Evolutionary conservation across 1,284 basidiomycete species (phyloP), one percentile per base, ranked within the genome.

Genomic region (Tylopilus microsporus): DNA sequence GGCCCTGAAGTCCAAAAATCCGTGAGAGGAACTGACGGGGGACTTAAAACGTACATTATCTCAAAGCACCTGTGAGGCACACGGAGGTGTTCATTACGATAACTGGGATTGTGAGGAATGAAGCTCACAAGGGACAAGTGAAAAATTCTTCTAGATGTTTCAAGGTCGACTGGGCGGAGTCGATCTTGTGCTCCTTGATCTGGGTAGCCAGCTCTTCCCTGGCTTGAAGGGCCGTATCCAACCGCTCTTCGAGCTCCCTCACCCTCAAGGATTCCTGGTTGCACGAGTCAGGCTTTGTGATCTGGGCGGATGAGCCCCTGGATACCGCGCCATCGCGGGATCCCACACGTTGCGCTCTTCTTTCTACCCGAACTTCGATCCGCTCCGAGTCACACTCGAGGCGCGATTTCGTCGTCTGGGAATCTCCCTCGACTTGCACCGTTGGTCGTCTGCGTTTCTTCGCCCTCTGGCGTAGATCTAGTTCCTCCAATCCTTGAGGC

Each of bases 131-230:
- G 1, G 72, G 64, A 51, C 72, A 74, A 6, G 66, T 70, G 50
- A 82, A 86, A 67, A 82, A 77, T 48, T 85, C 83, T 63, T 86
- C 83, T 1, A 87, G 73, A 56, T 82, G 77, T 15, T 72, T 73
- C 61, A 85, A 65, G 36, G 72, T 73, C 46, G 72, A 69, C 60
- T 76, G 71, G 1, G 73, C 72, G 19, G 51, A 49, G 11, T 42
- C 59, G 3, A 55, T 19, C 60, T 79, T 77, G 52, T 74, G 73
- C 36, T 77, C 71, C 49, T 75, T 72, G 30, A 80, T 63, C 65
- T 78, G 63, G 36, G 66, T 60, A 19, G 70, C 68, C n/a, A 75
- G 71, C 55, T 80, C 75, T 48, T 72, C 68, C 64, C 80, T 76
- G 59, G 69, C 75, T 59, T 68, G 70, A 32, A 73, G 68, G 25